phyloP scores from a whole-genome alignment of 2,329 filamentous ascomycete genomes.

The Nigrograna mackinnonii region DNA sequence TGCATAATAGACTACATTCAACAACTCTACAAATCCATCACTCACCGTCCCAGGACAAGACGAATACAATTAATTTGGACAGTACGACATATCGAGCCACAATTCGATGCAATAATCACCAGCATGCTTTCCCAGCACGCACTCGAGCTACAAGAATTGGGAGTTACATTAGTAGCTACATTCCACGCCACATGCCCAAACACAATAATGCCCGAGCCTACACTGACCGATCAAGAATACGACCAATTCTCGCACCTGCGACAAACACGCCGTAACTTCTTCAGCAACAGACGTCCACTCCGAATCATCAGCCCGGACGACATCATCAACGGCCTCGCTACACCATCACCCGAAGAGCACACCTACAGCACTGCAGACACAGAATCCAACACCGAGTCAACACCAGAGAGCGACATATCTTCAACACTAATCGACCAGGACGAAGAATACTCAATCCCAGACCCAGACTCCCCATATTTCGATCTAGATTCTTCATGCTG shows the following conservation, averaged over 20 bases:
- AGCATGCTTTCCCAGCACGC: conserved; percentile 17
- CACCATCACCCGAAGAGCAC: conserved; percentile 11
- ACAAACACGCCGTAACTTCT: conserved; percentile 3
- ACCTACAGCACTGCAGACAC: conserved; percentile 7
- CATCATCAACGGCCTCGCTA: conserved; percentile 7
- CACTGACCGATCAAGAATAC: conserved; percentile 2
- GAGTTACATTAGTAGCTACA: conserved; percentile 16
- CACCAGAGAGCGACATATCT: conserved; percentile 18
- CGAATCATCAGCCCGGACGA: conserved; percentile 25
- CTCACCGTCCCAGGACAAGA: too few relatives aligned
- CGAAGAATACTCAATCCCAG: background rate
- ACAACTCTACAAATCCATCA: conserved; percentile 7
- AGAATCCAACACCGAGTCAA: conserved; percentile 11
- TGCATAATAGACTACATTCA: conserved; percentile 28
- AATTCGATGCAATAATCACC: conserved; percentile 23
- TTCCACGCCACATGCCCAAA: conserved; percentile 23
- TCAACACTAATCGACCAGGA: conserved; percentile 23
- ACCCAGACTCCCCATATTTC: background rate
- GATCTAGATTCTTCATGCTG: background rate
- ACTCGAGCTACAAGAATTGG: conserved; percentile 15
- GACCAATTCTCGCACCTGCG: conserved; percentile 31
- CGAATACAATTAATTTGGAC: conserved; percentile 25
- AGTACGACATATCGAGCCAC: conserved; percentile 24
- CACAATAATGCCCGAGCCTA: conserved; percentile 1
- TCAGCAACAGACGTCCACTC: conserved; percentile 10